Evolutionary conservation across 1,139 yeast genomes (phyloP).

Genomic region (Geotrichum carabidarum): DNA sequence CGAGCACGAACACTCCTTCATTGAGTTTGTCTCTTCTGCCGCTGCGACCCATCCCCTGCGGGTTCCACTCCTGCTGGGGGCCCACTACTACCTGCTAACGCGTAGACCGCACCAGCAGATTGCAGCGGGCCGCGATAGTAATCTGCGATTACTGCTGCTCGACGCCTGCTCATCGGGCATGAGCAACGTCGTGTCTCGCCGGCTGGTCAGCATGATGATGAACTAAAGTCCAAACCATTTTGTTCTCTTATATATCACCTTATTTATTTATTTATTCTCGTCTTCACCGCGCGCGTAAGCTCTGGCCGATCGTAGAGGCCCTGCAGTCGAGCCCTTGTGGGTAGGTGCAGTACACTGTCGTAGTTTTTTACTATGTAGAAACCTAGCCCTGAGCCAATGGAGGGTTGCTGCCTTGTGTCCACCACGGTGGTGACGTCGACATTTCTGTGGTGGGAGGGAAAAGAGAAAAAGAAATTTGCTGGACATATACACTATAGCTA

Average conservation of each 20-base stretch:
- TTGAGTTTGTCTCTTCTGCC: background rate
- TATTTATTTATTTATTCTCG: conserved; percentile 2
- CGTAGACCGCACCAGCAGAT: conserved; percentile 12
- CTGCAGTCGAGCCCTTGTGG: too few relatives aligned
- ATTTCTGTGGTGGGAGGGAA: too few relatives aligned
- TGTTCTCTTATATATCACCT: background rate
- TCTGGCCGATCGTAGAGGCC: background rate
- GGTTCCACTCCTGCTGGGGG: conserved; percentile 23
- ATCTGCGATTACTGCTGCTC: conserved; percentile 19
- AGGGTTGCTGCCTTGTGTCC: too few relatives aligned
- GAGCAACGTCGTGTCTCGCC: conserved; percentile 19
- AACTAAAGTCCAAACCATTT: conserved; percentile 4
- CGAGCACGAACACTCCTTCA: conserved; percentile 8
- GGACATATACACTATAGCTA: too few relatives aligned
- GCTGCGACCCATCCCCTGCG: conserved; percentile 1
- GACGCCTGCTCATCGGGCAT: conserved; percentile 19
- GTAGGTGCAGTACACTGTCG: too few relatives aligned
- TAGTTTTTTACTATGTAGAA: too few relatives aligned
- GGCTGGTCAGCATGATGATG: conserved; percentile 23
- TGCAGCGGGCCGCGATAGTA: conserved; percentile 9
- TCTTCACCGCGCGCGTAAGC: too few relatives aligned
- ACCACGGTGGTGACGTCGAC: too few relatives aligned
- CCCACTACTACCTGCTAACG: conserved; percentile 12
- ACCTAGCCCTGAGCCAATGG: too few relatives aligned
- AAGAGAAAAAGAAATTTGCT: too few relatives aligned